Evolutionary conservation across 1,284 basidiomycete genomes (phyloP).

Genomic region (Ustilago bromivora): DNA sequence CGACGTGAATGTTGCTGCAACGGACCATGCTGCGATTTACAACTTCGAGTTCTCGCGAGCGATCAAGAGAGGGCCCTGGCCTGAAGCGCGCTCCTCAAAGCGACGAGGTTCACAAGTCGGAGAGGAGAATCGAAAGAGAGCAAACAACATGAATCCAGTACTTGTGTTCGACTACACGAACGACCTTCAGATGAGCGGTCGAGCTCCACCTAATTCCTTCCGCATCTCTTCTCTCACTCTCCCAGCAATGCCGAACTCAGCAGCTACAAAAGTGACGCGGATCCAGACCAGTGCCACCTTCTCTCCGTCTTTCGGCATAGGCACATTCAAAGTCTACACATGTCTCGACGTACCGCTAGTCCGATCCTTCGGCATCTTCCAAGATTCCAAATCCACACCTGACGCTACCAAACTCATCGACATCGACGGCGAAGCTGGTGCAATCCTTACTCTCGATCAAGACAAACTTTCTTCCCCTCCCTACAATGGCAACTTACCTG

Average conservation of each 20-base stretch:
- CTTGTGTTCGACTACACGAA: slow-evolving; percentile 44
- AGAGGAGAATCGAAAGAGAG: slow-evolving; percentile 7
- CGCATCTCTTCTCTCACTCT: slow-evolving; percentile 13
- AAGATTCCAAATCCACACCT: neutral
- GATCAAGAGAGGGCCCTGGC: slow-evolving; percentile 13
- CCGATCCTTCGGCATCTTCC: slow-evolving; percentile 7
- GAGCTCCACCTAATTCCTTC: slow-evolving; percentile 20
- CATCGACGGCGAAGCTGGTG: slow-evolving; percentile 24
- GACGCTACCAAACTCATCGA: slow-evolving; percentile 3
- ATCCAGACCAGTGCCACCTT: slow-evolving; percentile 30
- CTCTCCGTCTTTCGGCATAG: slow-evolving; percentile 35
- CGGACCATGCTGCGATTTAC: slow-evolving; percentile 39
- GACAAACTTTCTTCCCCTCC: slow-evolving; percentile 8
- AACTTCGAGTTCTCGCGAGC: slow-evolving; percentile 25
- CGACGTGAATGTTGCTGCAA: slow-evolving; percentile 18
- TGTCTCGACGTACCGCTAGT: slow-evolving; percentile 41
- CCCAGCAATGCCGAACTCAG: neutral
- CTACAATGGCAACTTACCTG: slow-evolving; percentile 9
- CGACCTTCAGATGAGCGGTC: slow-evolving; percentile 28
- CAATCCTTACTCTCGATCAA: slow-evolving; percentile 16
- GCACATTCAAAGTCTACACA: slow-evolving; percentile 30
- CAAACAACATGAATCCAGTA: slow-evolving; percentile 25
- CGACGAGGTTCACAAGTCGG: neutral
- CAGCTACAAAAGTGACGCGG: slow-evolving; percentile 13
- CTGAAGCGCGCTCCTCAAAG: neutral